Evolutionary conservation across 176 grass and related monocot genomes (phyloP).

Genomic region (Cenchrus americanus): DNA sequence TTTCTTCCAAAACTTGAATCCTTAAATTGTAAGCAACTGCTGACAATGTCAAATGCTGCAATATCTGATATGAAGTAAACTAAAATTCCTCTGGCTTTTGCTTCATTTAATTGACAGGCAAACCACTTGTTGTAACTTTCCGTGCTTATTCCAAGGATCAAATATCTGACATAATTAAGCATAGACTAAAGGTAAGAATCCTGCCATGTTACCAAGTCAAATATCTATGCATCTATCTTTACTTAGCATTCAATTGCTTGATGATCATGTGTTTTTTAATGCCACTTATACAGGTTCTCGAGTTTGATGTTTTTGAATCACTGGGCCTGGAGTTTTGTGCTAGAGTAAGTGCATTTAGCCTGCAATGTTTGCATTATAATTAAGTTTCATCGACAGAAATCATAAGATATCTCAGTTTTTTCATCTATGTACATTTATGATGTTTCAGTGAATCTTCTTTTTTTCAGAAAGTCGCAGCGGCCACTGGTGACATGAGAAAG

Average conservation of each 20-base stretch:
- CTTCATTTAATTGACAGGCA: background rate
- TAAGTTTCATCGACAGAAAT: conserved; percentile 3
- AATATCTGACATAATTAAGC: conserved; percentile 82
- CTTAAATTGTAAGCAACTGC: conserved; percentile 74
- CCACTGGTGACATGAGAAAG: conserved; percentile 85
- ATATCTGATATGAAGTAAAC: conserved; percentile 17
- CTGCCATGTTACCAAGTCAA: background rate
- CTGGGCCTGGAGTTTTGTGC: conserved; percentile 90
- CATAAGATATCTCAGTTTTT: background rate
- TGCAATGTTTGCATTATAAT: background rate
- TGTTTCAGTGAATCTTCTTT: conserved; percentile 37
- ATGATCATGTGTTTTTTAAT: conserved; percentile 21
- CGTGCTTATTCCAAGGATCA: conserved; percentile 91
- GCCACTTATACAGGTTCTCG: conserved; percentile 65
- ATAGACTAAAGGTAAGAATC: conserved; percentile 72
- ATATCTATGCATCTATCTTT: background rate
- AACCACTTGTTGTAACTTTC: conserved; percentile 5
- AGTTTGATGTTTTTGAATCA: conserved; percentile 82
- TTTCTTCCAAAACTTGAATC: conserved; percentile 96
- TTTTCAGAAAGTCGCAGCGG: conserved; percentile 77
- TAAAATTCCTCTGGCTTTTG: conserved; percentile 20
- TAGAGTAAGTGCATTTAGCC: conserved; percentile 67
- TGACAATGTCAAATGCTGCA: conserved; percentile 22
- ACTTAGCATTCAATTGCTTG: background rate
- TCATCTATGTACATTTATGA: background rate